Percentiles rank a stretch among this genome's conserved stretches.
Evolutionary conservation across 805 yeast species (phyloP).

Genomic region (Metschnikowia baotianmanensis): DNA sequence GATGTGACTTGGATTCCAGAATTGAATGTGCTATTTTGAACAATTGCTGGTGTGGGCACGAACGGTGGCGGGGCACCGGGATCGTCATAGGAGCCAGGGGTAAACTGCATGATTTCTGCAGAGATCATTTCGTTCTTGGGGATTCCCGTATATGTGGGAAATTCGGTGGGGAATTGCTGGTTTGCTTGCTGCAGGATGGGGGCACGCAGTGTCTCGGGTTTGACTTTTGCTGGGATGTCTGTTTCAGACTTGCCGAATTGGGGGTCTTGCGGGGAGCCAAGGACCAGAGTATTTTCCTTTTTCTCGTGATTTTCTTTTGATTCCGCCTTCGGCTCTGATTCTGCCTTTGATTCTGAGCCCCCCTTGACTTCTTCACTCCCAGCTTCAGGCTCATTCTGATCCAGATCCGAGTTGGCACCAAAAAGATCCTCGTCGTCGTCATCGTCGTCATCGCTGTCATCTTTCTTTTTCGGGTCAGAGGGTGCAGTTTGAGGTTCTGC

Average conservation of each 20-base stretch:
- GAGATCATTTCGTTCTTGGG: slow-evolving; percentile 60
- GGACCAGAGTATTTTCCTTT: no score
- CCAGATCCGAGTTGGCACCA: slow-evolving; percentile 18
- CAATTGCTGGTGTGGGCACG: slow-evolving; percentile 47
- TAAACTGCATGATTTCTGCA: slow-evolving; percentile 5
- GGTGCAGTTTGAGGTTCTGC: no score
- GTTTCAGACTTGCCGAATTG: no score
- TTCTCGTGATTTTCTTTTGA: no score
- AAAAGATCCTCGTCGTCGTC: slow-evolving; percentile 18
- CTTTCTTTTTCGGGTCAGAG: no score
- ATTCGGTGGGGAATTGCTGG: background rate
- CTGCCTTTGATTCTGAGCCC: background rate
- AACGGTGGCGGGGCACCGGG: slow-evolving; percentile 83
- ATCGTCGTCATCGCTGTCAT: background rate
- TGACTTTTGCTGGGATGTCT: no score
- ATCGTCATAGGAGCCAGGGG: slow-evolving; percentile 48
- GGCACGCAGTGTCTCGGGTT: no score
- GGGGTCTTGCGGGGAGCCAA: no score
- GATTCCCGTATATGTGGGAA: slow-evolving; percentile 41
- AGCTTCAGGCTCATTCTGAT: slow-evolving; percentile 1
- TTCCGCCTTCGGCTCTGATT: no score
- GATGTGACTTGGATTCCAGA: background rate
- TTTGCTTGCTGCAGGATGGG: no score
- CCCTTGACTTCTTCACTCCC: background rate
- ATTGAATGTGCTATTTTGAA: slow-evolving; percentile 20